Evolutionary conservation across 495 filamentous ascomycete genomes (phyloP).

Genomic region (Neurospora sublineolata): DNA sequence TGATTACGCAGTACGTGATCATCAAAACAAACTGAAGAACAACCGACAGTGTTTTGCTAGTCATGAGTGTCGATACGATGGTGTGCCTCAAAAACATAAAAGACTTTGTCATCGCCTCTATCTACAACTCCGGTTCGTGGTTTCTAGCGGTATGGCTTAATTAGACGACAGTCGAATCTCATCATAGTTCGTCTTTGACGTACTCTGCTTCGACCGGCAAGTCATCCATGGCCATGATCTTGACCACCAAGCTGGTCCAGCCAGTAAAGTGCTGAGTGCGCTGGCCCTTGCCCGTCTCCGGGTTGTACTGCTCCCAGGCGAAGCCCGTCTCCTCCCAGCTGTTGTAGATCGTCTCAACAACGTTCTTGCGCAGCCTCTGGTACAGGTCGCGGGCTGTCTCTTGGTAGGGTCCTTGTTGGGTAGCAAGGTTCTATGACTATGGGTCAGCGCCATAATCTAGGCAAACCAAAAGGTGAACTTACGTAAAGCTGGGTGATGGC

Average conservation of each 20-base stretch:
- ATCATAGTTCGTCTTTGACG: not conserved
- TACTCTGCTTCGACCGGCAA: constrained; percentile 4
- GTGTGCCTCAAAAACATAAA: not conserved
- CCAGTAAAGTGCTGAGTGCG: constrained; percentile 96
- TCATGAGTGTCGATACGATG: not conserved
- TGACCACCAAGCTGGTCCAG: constrained; percentile 95
- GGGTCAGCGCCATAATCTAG: not conserved
- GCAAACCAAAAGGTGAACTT: constrained; percentile 24
- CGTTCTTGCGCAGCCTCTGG: constrained; percentile 61
- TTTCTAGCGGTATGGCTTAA: not conserved
- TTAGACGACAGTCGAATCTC: not conserved
- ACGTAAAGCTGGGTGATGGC: constrained; percentile 73
- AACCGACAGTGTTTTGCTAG: not conserved
- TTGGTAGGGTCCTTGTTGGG: constrained; percentile 54
- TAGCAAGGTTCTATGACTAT: constrained; percentile 39
- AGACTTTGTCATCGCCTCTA: not conserved
- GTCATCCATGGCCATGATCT: constrained; percentile 80
- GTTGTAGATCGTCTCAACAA: constrained; percentile 80
- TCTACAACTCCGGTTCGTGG: not conserved
- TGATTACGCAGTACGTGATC: not conserved
- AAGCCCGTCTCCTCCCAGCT: constrained; percentile 88
- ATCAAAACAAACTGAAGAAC: not conserved
- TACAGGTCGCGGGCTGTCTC: constrained; percentile 63
- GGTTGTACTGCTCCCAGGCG: constrained; percentile 98
- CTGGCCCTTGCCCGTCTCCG: constrained; percentile 83